Percentiles rank a stretch among this genome's conserved stretches.
phyloP scores from a whole-genome alignment of 495 filamentous ascomycete genomes.

The Aspergillus leporis region DNA sequence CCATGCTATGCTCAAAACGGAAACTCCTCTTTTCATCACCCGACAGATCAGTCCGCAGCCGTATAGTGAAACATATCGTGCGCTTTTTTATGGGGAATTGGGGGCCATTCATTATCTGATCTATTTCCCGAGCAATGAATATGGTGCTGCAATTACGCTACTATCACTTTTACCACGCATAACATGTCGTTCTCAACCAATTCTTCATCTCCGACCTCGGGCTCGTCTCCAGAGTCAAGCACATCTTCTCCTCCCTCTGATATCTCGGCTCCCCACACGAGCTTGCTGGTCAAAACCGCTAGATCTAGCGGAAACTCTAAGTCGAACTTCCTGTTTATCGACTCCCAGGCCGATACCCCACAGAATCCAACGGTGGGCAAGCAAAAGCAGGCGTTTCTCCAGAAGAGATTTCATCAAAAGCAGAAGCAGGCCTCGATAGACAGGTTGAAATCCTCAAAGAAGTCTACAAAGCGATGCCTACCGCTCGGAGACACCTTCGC shows the following conservation, averaged over 20 bases:
- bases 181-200: no score
- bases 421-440: constrained; percentile 8
- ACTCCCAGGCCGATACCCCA: constrained; percentile 9
- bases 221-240: background rate
- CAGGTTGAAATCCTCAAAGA: background rate
- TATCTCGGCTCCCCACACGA: background rate
- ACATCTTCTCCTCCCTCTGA: background rate
- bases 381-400: constrained; percentile 10
- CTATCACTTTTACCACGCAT: no score
- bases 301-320: background rate
- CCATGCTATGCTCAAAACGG: constrained; percentile 1
- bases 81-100: background rate
- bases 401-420: constrained; percentile 2
- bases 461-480: background rate
- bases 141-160: background rate
- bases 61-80: background rate
- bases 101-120: background rate
- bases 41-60: background rate
- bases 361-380: background rate
- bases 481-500: background rate
- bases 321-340: constrained; percentile 9
- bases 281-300: background rate
- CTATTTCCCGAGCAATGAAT: background rate
- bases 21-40: background rate
- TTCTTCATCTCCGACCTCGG: background rate